Percentiles rank a stretch among this genome's conserved stretches.
Evolutionary conservation across 306 rosid genomes (phyloP).

Genomic region (Casuarina cunninghamiana): DNA sequence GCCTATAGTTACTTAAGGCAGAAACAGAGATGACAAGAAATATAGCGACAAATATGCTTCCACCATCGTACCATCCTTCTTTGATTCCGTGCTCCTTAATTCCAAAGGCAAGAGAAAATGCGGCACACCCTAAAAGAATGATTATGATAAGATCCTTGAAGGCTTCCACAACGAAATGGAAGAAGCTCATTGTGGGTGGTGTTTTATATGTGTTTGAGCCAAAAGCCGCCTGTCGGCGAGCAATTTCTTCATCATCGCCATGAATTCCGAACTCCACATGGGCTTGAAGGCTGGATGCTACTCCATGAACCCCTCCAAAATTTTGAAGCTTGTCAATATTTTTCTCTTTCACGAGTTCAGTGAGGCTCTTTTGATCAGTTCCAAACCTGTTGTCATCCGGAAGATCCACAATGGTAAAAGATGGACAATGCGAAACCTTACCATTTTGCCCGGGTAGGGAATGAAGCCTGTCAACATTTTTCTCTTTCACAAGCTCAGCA

Average conservation of each 20-base stretch:
- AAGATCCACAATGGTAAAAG: conserved; percentile 25
- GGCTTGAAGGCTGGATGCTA: conserved; percentile 34
- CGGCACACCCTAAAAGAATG: conserved; percentile 27
- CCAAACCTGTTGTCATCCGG: conserved; percentile 2
- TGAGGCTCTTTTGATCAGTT: conserved; percentile 29
- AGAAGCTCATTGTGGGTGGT: conserved; percentile 27
- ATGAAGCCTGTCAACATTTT: no score
- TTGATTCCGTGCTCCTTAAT: conserved; percentile 17
- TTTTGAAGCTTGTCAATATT: conserved; percentile 17
- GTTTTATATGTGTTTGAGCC: conserved; percentile 25
- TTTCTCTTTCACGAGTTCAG: conserved; percentile 38
- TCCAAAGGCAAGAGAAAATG: conserved; percentile 30
- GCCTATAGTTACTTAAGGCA: conserved; percentile 24
- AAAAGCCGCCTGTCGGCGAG: background rate
- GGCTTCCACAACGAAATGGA: conserved; percentile 30
- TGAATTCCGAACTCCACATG: conserved; percentile 22
- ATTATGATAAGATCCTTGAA: conserved; percentile 27
- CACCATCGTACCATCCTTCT: conserved; percentile 27
- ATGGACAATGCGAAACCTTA: no score
- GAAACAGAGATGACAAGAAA: conserved; percentile 20
- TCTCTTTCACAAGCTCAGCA: no score
- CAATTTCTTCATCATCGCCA: conserved; percentile 13
- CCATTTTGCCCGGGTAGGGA: no score
- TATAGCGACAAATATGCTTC: conserved; percentile 27
- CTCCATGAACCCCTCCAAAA: conserved; percentile 35